phyloP scores from a whole-genome alignment of 805 yeast species.

The Candida sphagnicola region DNA sequence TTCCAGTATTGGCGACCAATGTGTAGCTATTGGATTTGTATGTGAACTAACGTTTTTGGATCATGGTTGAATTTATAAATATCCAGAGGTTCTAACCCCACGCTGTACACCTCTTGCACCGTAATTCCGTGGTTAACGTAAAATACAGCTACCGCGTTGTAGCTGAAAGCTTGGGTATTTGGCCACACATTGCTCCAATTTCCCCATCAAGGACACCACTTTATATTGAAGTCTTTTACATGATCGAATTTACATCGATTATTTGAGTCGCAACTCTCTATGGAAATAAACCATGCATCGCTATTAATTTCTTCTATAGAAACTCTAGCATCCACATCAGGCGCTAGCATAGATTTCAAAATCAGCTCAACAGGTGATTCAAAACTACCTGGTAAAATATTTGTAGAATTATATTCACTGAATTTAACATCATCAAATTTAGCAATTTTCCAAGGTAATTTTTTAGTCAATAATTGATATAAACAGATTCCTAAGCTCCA shows the following conservation, averaged over 20 bases:
- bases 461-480: conserved; percentile 22
- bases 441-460: conserved; percentile 50
- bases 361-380: background rate
- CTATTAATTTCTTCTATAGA: background rate
- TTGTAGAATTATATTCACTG: conserved; percentile 5
- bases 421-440: conserved; percentile 23
- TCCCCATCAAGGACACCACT: background rate
- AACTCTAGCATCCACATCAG: conserved; percentile 4
- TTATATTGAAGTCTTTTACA: background rate
- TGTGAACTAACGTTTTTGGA: too few relatives aligned
- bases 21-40: too few relatives aligned
- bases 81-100: too few relatives aligned
- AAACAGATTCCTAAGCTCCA: conserved; percentile 50
- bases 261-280: conserved; percentile 4
- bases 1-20: too few relatives aligned
- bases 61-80: too few relatives aligned
- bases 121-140: too few relatives aligned
- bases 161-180: too few relatives aligned
- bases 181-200: too few relatives aligned
- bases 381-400: background rate
- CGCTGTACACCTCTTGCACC: too few relatives aligned
- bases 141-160: too few relatives aligned
- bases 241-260: conserved; percentile 5
- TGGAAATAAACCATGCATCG: conserved; percentile 6
- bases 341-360: conserved; percentile 1